Conservation (phyloP, 2,329 filamentous ascomycete species). For the Fusarium floridanum region DNA sequence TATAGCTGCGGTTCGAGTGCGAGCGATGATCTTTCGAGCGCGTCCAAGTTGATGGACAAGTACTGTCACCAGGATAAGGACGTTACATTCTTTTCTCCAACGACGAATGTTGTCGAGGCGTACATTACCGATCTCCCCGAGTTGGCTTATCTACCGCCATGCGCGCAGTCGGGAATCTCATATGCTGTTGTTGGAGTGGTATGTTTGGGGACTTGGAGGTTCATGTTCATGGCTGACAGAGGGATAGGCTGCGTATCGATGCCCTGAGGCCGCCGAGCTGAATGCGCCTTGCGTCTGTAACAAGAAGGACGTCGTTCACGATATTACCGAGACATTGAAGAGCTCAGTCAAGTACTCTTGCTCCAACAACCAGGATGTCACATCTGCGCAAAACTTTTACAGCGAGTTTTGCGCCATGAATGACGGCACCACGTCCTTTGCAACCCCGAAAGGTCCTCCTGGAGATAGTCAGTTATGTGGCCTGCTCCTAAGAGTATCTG, state of each 20-base stretch:
- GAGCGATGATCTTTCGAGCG: constrained; percentile 63
- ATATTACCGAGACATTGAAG: constrained; percentile 59
- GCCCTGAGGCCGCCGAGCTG: constrained; percentile 55
- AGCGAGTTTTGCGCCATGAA: constrained; percentile 65
- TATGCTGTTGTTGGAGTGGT: constrained; percentile 50
- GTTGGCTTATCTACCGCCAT: constrained; percentile 56
- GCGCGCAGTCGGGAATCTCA: constrained; percentile 48
- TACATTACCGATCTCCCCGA: constrained; percentile 65
- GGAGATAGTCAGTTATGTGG: constrained; percentile 60
- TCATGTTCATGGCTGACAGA: constrained; percentile 5
- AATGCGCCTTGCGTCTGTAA: constrained; percentile 66
- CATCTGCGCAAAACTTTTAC: constrained; percentile 64
- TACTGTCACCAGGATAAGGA: constrained; percentile 62
- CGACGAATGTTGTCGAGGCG: constrained; percentile 55
- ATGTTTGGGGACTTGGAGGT: constrained; percentile 1
- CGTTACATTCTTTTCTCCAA: constrained; percentile 58
- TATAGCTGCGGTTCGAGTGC: constrained; percentile 61
- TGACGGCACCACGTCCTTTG: constrained; percentile 63
- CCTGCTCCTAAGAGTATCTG: rapidly evolving
- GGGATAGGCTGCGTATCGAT: constrained; percentile 41
- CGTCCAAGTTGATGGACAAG: constrained; percentile 57
- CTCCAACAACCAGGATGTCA: constrained; percentile 59
- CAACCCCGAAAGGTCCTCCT: constrained; percentile 59
- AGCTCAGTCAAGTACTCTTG: constrained; percentile 59
- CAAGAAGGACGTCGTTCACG: constrained; percentile 62